Percentiles rank a stretch among this genome's conserved stretches.
Conservation (phyloP, 2,329 filamentous ascomycete species). For the Aphanocladium album region DNA sequence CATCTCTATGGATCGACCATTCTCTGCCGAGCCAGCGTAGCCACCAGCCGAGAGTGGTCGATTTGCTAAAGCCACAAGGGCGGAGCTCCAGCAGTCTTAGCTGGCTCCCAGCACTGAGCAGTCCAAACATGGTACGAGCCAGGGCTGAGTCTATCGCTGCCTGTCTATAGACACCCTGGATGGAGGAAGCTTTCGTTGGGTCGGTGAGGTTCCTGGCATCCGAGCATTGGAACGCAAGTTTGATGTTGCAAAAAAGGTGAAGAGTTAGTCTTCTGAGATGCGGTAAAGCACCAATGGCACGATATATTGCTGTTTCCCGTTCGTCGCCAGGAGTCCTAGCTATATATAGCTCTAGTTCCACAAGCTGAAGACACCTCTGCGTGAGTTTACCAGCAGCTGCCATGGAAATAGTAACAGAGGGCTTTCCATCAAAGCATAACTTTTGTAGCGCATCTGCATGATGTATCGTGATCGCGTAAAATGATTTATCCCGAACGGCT, state of each 20-base stretch:
- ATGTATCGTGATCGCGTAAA: neutral
- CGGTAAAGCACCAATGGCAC: neutral
- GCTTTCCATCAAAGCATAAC: neutral
- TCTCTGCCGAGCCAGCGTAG: constrained; percentile 3
- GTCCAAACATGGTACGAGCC: constrained; percentile 5
- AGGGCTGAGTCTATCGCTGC: constrained; percentile 5
- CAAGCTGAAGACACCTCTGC: neutral
- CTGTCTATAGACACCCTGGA: constrained; percentile 2
- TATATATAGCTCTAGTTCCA: constrained; percentile 2
- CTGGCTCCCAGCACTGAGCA: constrained; percentile 6
- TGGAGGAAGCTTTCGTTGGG: neutral
- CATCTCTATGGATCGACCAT: neutral
- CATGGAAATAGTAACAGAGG: neutral
- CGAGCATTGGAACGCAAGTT: neutral
- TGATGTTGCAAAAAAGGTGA: neutral
- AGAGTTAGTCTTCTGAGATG: neutral
- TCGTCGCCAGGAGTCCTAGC: constrained; percentile 1
- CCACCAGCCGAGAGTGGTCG: neutral
- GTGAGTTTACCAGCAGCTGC: neutral
- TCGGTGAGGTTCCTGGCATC: neutral
- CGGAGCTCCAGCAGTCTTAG: constrained; percentile 3
- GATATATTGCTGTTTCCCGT: constrained; percentile 4
- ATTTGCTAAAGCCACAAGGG: neutral
- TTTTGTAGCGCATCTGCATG: neutral
- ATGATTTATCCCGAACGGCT: neutral